These are phyloP conservation scores for Rusavskia elegans DNA, from an alignment of 495 filamentous ascomycete genomes.

Conservation along the genomic window DNA sequence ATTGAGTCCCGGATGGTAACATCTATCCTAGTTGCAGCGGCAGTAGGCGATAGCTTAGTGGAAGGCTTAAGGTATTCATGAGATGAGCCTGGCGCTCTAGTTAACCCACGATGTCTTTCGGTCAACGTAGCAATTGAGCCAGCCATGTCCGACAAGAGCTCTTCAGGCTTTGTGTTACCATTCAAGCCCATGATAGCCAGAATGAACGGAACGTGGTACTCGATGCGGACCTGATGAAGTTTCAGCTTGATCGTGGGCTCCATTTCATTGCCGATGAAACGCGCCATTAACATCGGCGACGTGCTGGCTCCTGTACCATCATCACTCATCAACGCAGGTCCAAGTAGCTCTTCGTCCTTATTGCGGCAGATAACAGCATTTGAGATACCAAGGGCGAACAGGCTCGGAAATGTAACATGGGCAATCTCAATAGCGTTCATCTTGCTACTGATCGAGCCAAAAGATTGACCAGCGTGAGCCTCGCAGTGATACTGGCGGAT, in stretches of 20 bases:
- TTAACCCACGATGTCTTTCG: slow-evolving; percentile 27
- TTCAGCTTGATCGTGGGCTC: slow-evolving; percentile 82
- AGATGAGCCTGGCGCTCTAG: slow-evolving; percentile 5
- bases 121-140: slow-evolving; percentile 66
- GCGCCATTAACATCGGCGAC: slow-evolving; percentile 46
- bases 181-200: slow-evolving; percentile 59
- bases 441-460: slow-evolving; percentile 46
- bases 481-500: slow-evolving; percentile 43
- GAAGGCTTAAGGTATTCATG: slow-evolving; percentile 7
- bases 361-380: slow-evolving; percentile 45
- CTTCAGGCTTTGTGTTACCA: slow-evolving; percentile 53
- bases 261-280: slow-evolving; percentile 85
- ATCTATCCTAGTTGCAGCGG: slow-evolving; percentile 49
- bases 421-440: slow-evolving; percentile 52
- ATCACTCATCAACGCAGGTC: slow-evolving; percentile 24
- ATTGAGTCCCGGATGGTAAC: slow-evolving; percentile 63
- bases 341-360: slow-evolving; percentile 50
- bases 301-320: slow-evolving; percentile 2
- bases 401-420: slow-evolving; percentile 68
- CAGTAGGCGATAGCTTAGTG: neutral
- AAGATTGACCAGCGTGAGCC: slow-evolving; percentile 40
- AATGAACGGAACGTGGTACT: slow-evolving; percentile 71
- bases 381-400: slow-evolving; percentile 60
- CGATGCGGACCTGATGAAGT: slow-evolving; percentile 59
- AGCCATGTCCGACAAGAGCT: slow-evolving; percentile 58